Evolutionary conservation across 306 rosid genomes (phyloP).

Genomic region (Luffa acutangula): DNA sequence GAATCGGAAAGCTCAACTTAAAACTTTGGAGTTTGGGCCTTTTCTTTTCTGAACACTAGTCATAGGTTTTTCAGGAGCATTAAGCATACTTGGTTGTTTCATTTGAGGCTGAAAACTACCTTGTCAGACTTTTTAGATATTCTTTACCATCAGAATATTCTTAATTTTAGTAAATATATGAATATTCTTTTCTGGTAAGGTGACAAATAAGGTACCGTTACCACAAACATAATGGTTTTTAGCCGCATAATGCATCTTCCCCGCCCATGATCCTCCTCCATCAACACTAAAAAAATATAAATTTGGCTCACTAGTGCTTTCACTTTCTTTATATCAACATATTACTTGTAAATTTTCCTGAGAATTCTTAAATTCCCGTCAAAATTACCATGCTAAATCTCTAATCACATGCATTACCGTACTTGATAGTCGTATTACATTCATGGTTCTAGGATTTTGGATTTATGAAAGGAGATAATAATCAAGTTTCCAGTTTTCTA

Average conservation of each 20-base stretch:
- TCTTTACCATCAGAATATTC: not conserved
- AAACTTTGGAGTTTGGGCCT: not conserved
- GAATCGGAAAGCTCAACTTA: not conserved
- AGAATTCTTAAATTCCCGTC: not conserved
- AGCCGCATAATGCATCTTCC: not conserved
- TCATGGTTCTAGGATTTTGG: not conserved
- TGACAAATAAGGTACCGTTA: not conserved
- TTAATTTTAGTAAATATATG: not conserved
- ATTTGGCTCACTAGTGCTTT: not conserved
- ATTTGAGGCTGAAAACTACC: not conserved
- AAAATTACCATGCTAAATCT: not conserved
- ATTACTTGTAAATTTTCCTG: not conserved
- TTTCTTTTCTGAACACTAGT: not conserved
- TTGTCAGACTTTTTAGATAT: not conserved
- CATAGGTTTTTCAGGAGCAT: slow-evolving; percentile 1
- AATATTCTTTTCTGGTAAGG: not conserved
- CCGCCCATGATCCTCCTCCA: not conserved
- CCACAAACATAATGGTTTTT: not conserved
- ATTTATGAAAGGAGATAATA: not conserved
- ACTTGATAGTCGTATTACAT: not conserved
- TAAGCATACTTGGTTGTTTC: not conserved
- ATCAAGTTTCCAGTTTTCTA: not conserved
- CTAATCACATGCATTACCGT: not conserved
- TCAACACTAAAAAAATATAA: not conserved
- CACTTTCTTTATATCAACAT: not conserved